These are phyloP conservation scores for Sclerotinia borealis DNA, from an alignment of 2,329 filamentous ascomycete genomes.

Conservation along the genomic window DNA sequence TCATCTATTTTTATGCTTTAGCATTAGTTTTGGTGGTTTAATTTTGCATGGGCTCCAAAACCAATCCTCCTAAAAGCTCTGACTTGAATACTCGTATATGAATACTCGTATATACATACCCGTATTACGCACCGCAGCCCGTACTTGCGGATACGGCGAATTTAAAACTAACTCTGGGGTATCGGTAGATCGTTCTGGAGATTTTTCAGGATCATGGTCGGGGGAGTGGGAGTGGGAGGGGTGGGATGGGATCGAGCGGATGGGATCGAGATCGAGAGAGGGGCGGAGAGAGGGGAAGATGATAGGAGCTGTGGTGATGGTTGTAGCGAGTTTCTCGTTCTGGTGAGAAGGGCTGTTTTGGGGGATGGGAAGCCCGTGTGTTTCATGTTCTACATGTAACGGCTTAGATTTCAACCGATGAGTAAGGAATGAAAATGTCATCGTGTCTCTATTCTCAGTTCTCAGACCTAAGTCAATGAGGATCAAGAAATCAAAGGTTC, in stretches of 20 bases:
- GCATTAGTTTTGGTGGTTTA: too few species aligned
- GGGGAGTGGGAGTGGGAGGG: neutral
- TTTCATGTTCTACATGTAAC: neutral
- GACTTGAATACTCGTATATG: conserved; percentile 30
- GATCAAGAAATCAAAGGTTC: neutral
- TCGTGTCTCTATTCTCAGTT: neutral
- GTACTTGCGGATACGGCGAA: conserved; percentile 31
- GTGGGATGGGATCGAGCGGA: neutral
- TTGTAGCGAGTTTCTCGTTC: neutral
- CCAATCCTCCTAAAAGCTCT: too few species aligned
- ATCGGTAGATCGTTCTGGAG: conserved; percentile 1
- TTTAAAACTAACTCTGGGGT: conserved; percentile 3
- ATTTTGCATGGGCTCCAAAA: too few species aligned
- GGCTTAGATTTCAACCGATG: neutral
- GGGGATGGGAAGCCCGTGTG: too few species aligned
- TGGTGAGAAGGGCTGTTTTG: neutral
- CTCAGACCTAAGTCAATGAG: neutral
- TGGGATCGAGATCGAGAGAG: neutral
- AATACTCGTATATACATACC: conserved; percentile 58
- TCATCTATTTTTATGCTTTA: neutral
- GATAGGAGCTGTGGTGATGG: neutral
- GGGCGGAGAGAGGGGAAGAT: too few species aligned
- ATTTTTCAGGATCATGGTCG: conserved; percentile 18
- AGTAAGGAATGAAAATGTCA: neutral
- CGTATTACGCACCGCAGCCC: conserved; percentile 55